Evolutionary conservation across 2,329 filamentous ascomycete genomes (phyloP).

Genomic region (Fusarium setosum): DNA sequence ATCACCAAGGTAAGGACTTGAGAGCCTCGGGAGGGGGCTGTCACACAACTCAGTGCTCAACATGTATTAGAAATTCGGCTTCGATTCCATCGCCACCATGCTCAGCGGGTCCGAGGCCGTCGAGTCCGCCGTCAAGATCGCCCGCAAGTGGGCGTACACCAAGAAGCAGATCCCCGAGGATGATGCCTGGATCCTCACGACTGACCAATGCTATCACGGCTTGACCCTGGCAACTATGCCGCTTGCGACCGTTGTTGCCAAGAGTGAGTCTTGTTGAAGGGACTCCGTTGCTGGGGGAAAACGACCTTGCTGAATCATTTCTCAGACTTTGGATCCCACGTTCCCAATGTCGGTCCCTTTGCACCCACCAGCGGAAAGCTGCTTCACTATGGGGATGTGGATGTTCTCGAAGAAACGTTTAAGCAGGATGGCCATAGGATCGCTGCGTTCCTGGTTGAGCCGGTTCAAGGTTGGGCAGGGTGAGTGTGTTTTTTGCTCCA

Average conservation of each 20-base stretch:
- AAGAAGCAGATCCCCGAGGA: slow-evolving; percentile 27
- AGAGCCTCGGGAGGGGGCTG: neutral
- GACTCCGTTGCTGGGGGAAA: accelerated
- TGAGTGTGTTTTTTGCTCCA: slow-evolving; percentile 81
- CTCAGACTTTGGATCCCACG: slow-evolving; percentile 17
- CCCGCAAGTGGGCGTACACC: slow-evolving; percentile 36
- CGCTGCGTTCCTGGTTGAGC: slow-evolving; percentile 89
- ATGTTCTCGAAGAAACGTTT: slow-evolving; percentile 4
- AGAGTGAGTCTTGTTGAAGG: neutral
- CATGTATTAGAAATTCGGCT: slow-evolving; percentile 11
- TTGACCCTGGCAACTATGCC: slow-evolving; percentile 17
- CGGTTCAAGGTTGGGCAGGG: slow-evolving; percentile 75
- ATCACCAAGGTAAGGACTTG: neutral
- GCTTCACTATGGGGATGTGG: slow-evolving; percentile 11
- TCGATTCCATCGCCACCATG: slow-evolving; percentile 16
- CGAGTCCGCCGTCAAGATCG: slow-evolving; percentile 33
- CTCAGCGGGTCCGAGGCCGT: slow-evolving; percentile 19
- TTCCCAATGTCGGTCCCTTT: slow-evolving; percentile 14
- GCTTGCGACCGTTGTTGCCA: slow-evolving; percentile 5
- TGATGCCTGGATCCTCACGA: slow-evolving; percentile 22
- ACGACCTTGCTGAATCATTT: neutral
- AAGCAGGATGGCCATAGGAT: slow-evolving; percentile 45
- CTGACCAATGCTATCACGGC: slow-evolving; percentile 16
- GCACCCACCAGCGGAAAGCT: slow-evolving; percentile 14
- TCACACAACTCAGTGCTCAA: neutral